Conservation (phyloP, 2,329 filamentous ascomycete genomes). For the Colletotrichum sp. region DNA sequence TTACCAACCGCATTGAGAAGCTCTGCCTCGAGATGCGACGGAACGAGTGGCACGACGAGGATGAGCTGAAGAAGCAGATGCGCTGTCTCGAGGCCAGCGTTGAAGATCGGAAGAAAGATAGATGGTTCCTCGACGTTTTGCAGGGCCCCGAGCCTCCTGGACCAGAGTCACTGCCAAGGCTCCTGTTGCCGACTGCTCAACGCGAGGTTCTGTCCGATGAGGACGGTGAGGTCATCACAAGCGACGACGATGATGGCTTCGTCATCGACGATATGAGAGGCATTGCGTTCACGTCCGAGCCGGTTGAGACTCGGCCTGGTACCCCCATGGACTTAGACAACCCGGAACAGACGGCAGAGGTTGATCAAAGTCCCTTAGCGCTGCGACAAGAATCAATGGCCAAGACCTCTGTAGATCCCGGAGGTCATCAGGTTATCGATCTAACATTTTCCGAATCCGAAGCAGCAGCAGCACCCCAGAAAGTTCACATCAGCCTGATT, state of each 20-base stretch:
- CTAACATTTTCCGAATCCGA: slow-evolving; percentile 14
- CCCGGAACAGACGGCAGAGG: neutral
- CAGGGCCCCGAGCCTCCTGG: slow-evolving; percentile 47
- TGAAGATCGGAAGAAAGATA: slow-evolving; percentile 59
- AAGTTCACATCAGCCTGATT: slow-evolving; percentile 3
- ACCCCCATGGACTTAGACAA: slow-evolving; percentile 9
- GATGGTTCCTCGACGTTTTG: slow-evolving; percentile 56
- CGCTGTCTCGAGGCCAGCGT: slow-evolving; percentile 68
- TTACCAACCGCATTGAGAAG: slow-evolving; percentile 60
- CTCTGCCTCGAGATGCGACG: slow-evolving; percentile 57
- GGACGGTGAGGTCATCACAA: slow-evolving; percentile 57
- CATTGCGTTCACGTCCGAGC: neutral
- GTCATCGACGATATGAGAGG: slow-evolving; percentile 42
- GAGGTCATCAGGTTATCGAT: slow-evolving; percentile 4
- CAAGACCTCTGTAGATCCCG: neutral
- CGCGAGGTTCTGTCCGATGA: slow-evolving; percentile 29
- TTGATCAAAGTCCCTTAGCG: neutral
- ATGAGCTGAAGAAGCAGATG: slow-evolving; percentile 61
- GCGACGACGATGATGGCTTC: slow-evolving; percentile 54
- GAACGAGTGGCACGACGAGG: slow-evolving; percentile 56
- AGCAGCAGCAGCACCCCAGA: neutral
- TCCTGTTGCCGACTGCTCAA: slow-evolving; percentile 30
- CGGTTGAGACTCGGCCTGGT: neutral
- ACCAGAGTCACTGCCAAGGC: slow-evolving; percentile 27
- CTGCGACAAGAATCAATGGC: neutral